Percentiles rank a stretch among this genome's conserved stretches.
These are phyloP conservation scores for Purpureocillium lavendulum DNA, from an alignment of 2,329 filamentous ascomycete genomes.

Conservation along the genomic window DNA sequence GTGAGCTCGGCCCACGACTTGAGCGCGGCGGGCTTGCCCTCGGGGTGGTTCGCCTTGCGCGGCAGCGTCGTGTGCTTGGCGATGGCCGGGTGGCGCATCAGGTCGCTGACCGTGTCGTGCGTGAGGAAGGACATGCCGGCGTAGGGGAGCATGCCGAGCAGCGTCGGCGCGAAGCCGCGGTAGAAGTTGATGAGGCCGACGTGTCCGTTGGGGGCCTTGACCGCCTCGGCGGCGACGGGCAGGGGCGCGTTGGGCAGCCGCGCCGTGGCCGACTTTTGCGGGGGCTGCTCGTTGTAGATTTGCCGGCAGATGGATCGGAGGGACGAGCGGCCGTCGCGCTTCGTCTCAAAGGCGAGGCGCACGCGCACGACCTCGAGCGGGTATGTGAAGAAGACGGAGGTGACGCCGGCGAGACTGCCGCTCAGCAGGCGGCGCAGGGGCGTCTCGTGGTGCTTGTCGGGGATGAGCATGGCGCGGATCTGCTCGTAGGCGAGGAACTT, in stretches of 20 bases:
- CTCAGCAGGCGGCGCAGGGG: conserved; percentile 65
- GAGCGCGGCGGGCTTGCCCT: conserved; percentile 61
- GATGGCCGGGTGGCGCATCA: conserved; percentile 62
- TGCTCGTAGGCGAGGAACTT: conserved; percentile 99
- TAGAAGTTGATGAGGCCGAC: conserved; percentile 85
- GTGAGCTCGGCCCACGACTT: conserved; percentile 80
- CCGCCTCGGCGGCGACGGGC: conserved; percentile 28
- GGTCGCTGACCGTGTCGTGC: conserved; percentile 81
- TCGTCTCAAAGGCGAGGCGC: conserved; percentile 90
- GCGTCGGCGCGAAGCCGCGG: conserved; percentile 80
- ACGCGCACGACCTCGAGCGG: conserved; percentile 90
- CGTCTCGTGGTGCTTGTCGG: conserved; percentile 66
- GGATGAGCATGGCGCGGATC: conserved; percentile 73
- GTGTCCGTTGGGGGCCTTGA: conserved; percentile 43
- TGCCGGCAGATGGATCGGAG: conserved; percentile 70
- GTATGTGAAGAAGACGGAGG: conserved; percentile 93
- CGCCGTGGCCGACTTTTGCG: conserved; percentile 21
- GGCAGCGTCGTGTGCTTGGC: conserved; percentile 70
- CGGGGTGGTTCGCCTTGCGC: conserved; percentile 41
- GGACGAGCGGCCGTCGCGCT: conserved; percentile 59
- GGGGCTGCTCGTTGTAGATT: conserved; percentile 73
- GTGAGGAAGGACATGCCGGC: conserved; percentile 93
- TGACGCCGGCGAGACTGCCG: conserved; percentile 71
- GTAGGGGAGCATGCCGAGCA: conserved; percentile 94
- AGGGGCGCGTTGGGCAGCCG: conserved; percentile 18